A percentile compares a stretch with the other conserved stretches of the same genome.
Conservation (phyloP, 2,329 filamentous ascomycete genomes). For the Aaosphaeria arxii region DNA sequence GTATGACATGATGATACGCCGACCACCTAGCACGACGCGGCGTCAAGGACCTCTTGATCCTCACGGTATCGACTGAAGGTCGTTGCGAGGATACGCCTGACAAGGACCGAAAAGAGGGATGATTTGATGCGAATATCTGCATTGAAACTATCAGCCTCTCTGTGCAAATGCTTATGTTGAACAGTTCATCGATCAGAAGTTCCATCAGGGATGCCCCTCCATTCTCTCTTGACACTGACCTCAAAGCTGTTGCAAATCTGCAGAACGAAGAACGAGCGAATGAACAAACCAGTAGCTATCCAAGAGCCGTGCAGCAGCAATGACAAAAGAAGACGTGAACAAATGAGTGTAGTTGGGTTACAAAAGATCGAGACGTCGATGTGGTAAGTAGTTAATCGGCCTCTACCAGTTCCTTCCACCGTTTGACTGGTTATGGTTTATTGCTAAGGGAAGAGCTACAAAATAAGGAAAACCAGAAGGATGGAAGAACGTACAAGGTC, state of each 20-base stretch:
- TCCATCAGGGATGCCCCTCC: too few species aligned
- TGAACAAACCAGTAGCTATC: slow-evolving; percentile 36
- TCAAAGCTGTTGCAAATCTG: slow-evolving; percentile 26
- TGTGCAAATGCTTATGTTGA: too few species aligned
- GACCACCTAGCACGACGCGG: too few species aligned
- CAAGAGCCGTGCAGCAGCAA: slow-evolving; percentile 37
- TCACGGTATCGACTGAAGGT: too few species aligned
- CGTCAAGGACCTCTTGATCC: background rate
- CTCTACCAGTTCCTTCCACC: too few species aligned
- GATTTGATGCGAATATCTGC: slow-evolving; percentile 38
- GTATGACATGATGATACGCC: slow-evolving; percentile 32
- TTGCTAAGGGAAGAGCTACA: too few species aligned
- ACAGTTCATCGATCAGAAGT: too few species aligned
- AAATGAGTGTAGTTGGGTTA: slow-evolving; percentile 30
- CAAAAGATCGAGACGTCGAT: background rate
- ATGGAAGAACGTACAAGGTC: too few species aligned
- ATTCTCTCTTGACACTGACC: slow-evolving; percentile 2
- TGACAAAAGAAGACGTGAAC: slow-evolving; percentile 34
- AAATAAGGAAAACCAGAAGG: too few species aligned
- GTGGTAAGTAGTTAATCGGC: background rate
- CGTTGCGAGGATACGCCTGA: background rate
- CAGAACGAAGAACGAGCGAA: slow-evolving; percentile 24
- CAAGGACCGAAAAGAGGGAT: slow-evolving; percentile 28
- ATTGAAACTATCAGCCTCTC: background rate
- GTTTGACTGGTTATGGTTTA: too few species aligned